Conservation (phyloP, 2,329 filamentous ascomycete species). For the Metarhizium album region DNA sequence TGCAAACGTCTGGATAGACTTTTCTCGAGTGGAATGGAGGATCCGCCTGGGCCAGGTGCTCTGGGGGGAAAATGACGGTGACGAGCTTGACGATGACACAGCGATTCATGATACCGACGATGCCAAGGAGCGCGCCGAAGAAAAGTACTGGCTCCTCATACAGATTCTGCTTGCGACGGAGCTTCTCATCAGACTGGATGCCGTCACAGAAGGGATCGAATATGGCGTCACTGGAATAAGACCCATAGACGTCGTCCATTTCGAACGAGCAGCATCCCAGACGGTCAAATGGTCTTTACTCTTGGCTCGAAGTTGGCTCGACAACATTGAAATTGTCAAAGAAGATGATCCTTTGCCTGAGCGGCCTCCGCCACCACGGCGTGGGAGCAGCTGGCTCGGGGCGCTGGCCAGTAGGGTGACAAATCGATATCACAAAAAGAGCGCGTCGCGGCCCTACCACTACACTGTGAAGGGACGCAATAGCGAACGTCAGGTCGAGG, state of each 20-base stretch:
- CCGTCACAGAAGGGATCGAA: constrained; percentile 50
- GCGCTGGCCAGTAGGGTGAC: constrained; percentile 45
- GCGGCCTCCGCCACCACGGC: constrained; percentile 9
- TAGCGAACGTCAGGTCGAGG: constrained; percentile 47
- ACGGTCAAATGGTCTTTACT: constrained; percentile 59
- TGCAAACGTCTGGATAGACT: constrained; percentile 63
- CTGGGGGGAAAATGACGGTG: constrained; percentile 47
- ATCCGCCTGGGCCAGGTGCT: constrained; percentile 62
- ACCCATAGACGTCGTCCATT: constrained; percentile 46
- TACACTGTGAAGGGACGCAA: constrained; percentile 47
- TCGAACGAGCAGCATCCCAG: constrained; percentile 49
- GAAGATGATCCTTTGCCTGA: constrained; percentile 18
- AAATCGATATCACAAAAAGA: constrained; percentile 27
- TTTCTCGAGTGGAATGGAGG: constrained; percentile 64
- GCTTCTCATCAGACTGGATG: constrained; percentile 53
- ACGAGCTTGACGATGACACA: constrained; percentile 42
- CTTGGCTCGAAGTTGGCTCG: constrained; percentile 55
- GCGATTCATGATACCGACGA: constrained; percentile 37
- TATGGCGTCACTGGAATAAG: constrained; percentile 39
- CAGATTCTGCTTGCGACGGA: constrained; percentile 56
- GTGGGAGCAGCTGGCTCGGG: constrained; percentile 39
- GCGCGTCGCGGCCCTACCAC: constrained; percentile 18
- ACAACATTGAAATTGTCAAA: constrained; percentile 51
- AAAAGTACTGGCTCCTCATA: constrained; percentile 56
- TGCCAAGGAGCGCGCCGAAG: constrained; percentile 42